Percentiles rank a stretch among this genome's conserved stretches.
These are phyloP conservation scores for Cytospora leucostoma DNA, from an alignment of 2,329 filamentous ascomycete genomes.

Conservation along the genomic window DNA sequence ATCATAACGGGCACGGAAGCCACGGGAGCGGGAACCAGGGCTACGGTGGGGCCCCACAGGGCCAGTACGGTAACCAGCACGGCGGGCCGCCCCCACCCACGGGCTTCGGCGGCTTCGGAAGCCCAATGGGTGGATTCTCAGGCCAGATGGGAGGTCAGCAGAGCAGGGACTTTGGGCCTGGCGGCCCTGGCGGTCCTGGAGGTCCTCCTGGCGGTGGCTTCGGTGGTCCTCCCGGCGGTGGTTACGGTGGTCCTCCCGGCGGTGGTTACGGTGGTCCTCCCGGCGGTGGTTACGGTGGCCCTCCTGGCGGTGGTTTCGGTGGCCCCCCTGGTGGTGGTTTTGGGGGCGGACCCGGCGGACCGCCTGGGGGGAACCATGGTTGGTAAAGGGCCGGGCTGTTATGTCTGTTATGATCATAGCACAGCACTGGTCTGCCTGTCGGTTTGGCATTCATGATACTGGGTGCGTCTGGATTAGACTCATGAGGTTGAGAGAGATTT, in stretches of 20 bases:
- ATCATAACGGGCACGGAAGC: slow-evolving; percentile 27
- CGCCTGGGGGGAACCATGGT: background rate
- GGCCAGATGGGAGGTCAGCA: no score
- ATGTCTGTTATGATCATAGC: background rate
- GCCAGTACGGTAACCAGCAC: slow-evolving; percentile 13
- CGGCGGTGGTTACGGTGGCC: slow-evolving; percentile 14
- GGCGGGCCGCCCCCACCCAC: background rate
- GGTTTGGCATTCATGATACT: background rate
- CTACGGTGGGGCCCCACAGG: slow-evolving; percentile 7
- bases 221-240: slow-evolving; percentile 1
- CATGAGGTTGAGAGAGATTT: background rate
- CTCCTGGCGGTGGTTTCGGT: background rate
- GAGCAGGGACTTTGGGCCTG: no score
- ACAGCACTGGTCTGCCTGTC: background rate
- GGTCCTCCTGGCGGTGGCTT: slow-evolving; percentile 6
- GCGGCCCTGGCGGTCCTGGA: slow-evolving; percentile 3
- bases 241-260: slow-evolving; percentile 5
- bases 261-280: slow-evolving; percentile 17
- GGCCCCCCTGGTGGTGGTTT: slow-evolving; percentile 3
- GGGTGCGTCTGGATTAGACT: background rate
- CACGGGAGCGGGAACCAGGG: slow-evolving; percentile 8
- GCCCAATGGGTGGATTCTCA: background rate
- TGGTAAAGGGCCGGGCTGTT: slow-evolving; percentile 2
- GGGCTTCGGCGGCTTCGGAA: background rate
- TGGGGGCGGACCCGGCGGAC: background rate